Evolutionary conservation across 345 rosid species (phyloP), one percentile per base, ranked within the genome.

Genomic region (Eucalyptus curtisii): DNA sequence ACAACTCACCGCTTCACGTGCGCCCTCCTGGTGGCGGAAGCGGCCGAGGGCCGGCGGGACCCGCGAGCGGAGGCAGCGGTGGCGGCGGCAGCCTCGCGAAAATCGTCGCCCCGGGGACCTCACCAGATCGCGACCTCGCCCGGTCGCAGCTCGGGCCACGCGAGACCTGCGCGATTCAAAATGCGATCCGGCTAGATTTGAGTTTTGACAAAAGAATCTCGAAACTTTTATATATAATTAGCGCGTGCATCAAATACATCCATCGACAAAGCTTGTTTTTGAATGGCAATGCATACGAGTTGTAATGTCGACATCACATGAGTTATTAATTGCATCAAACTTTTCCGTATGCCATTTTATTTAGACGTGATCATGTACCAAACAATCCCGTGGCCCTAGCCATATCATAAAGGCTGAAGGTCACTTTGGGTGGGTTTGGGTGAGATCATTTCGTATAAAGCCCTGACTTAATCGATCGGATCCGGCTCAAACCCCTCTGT

Each of bases 1-100:
- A 88, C 89, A 88, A 57, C 89, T 82, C 89, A 88, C 89, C 5
- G 27, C 15, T 16, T 49, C 87, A 55, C 87, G 79, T 88, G 89
- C 33, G 49, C 52, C 27, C 3, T 33, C 4, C 40, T 20, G 25
- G 76, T 55, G 71, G 87, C 8, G 30, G 17, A 47, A 10, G 27
- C 11, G 55, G 84, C 84, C 2, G 24, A 45, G 42, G 30, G 15
- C 53, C 2, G 22, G 47, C 9, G 4, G 49, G 84, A 25, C 84
- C 47, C 47, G 1, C 47, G 4, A 33, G 25, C 13, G 8, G 45
- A 33, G 80, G 45, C 3, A 7, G 44, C 80, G 4, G 24, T 10
- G 7, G 44, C 19, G 13, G 81, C 11, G 44, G 44, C 44, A 7
- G 33, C 3, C 44, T 7, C 3, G 25, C 4, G 7, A 10, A 71